Conservation (phyloP, 2,329 filamentous ascomycete species). For the Stagonosporopsis cucurbitacearum region DNA sequence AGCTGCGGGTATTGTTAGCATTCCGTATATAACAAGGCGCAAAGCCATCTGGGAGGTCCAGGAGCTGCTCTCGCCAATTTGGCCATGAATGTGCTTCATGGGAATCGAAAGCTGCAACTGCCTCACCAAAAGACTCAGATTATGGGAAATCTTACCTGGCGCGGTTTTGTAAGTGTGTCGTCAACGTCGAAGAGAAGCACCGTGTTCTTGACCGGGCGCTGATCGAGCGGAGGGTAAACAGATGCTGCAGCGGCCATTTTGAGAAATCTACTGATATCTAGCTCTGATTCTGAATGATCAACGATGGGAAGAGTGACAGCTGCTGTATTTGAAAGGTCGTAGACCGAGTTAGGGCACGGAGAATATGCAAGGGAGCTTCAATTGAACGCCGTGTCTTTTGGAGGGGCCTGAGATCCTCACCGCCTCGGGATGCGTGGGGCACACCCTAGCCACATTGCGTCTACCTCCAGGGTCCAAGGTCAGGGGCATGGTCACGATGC, state of each 20-base stretch:
- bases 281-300: not conserved
- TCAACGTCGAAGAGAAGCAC: conserved; percentile 97
- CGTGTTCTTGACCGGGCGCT: conserved; percentile 89
- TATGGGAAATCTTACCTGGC: conserved; percentile 63
- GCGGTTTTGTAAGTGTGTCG: conserved; percentile 83
- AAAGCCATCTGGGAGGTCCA: not conserved
- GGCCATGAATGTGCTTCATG: too few relatives aligned
- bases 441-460: conserved; percentile 17
- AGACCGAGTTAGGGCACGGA: not conserved
- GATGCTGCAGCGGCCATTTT: conserved; percentile 52
- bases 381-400: conserved; percentile 24
- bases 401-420: conserved; percentile 32
- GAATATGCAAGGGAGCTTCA: conserved; percentile 19
- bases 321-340: not conserved
- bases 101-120: not conserved
- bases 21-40: not conserved
- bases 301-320: not conserved
- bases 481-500: conserved; percentile 5
- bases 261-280: not conserved
- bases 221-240: conserved; percentile 74
- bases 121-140: not conserved
- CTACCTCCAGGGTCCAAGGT: conserved; percentile 17
- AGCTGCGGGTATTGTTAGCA: conserved; percentile 53
- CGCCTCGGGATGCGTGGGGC: conserved; percentile 31
- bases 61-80: not conserved